phyloP scores from a whole-genome alignment of 371 early-diverging fungal genomes.

The Lichtheimia ramosa region DNA sequence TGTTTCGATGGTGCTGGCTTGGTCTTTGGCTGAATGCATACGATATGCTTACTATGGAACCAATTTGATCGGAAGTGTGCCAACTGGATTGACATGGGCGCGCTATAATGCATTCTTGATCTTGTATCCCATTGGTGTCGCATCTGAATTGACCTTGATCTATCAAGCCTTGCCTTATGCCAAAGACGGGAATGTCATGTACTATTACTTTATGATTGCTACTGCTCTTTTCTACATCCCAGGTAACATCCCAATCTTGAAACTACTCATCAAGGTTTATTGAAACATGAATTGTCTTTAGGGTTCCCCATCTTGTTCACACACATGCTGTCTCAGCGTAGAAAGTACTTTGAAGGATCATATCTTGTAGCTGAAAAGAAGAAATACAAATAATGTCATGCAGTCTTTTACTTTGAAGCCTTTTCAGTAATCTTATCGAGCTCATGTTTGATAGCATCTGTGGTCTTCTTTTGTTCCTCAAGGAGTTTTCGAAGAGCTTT shows the following conservation, averaged over 20 bases:
- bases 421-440: constrained; percentile 13
- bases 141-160: constrained; percentile 79
- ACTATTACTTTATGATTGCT: constrained; percentile 55
- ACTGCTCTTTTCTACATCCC: constrained; percentile 69
- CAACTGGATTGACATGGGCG: constrained; percentile 62
- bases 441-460: constrained; percentile 27
- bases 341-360: constrained; percentile 58
- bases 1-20: constrained; percentile 84
- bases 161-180: constrained; percentile 73
- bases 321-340: constrained; percentile 89
- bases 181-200: constrained; percentile 40
- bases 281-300: constrained; percentile 3
- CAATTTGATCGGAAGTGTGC: constrained; percentile 56
- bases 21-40: constrained; percentile 88
- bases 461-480: constrained; percentile 28
- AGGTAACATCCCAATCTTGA: constrained; percentile 38
- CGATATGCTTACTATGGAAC: constrained; percentile 86
- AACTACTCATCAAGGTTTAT: background rate
- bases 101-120: constrained; percentile 62
- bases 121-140: constrained; percentile 89
- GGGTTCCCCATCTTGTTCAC: constrained; percentile 84
- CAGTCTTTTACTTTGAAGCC: background rate
- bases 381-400: background rate
- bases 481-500: constrained; percentile 32
- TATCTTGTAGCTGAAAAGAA: constrained; percentile 13